phyloP scores from a whole-genome alignment of 495 filamentous ascomycete species.

The Amphirosellinia nigrospora region DNA sequence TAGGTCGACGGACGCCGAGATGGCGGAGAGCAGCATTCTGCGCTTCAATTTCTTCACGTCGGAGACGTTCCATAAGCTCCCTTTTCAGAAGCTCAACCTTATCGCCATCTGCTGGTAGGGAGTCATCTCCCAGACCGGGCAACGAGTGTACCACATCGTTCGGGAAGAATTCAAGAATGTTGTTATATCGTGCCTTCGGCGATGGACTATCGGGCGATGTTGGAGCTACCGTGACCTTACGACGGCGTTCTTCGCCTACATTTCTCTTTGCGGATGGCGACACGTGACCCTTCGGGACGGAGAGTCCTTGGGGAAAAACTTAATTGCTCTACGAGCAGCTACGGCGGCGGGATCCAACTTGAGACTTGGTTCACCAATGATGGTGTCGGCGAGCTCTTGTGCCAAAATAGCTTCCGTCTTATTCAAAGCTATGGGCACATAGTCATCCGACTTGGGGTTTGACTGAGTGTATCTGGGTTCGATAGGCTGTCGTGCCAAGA shows the following conservation, averaged over 20 bases:
- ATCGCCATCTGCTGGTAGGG: constrained; percentile 20
- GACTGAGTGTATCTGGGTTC: not conserved
- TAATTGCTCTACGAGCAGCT: constrained; percentile 21
- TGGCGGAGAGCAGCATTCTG: constrained; percentile 26
- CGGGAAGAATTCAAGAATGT: constrained; percentile 35
- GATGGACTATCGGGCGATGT: not conserved
- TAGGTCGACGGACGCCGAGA: constrained; percentile 35
- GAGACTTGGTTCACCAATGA: not conserved
- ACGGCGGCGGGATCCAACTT: not conserved
- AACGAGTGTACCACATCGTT: constrained; percentile 34
- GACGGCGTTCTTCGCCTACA: not conserved
- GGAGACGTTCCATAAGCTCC: constrained; percentile 34
- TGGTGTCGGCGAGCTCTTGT: not conserved
- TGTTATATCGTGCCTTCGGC: constrained; percentile 12
- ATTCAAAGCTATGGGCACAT: constrained; percentile 15
- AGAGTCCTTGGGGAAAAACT: constrained; percentile 10
- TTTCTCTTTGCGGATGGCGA: constrained; percentile 2
- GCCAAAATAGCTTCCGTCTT: constrained; percentile 20
- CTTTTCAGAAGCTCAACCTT: constrained; percentile 34
- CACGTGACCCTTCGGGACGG: not conserved
- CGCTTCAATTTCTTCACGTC: constrained; percentile 27
- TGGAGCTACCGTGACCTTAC: not conserved
- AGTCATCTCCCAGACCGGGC: constrained; percentile 31
- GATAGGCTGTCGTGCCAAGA: constrained; percentile 8
- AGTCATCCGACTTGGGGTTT: not conserved